These are phyloP conservation scores for Penstemon newberryi DNA, from an alignment of 257 asterid species.

Conservation along the genomic window DNA sequence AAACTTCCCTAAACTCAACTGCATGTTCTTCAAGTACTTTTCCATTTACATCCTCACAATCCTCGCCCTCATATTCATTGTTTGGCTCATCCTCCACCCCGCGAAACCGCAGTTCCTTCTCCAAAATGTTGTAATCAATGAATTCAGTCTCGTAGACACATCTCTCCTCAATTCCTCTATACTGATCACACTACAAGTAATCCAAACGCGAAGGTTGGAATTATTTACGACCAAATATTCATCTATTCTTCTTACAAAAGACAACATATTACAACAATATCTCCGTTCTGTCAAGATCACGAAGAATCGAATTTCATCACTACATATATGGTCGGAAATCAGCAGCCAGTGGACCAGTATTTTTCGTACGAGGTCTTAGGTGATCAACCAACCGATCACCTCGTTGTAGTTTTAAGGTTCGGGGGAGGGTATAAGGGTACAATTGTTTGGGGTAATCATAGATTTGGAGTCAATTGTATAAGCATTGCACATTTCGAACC, in stretches of 20 bases:
- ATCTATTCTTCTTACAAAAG: no score
- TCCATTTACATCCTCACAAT: slow-evolving; percentile 64
- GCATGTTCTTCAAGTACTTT: slow-evolving; percentile 45
- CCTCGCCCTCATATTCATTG: slow-evolving; percentile 60
- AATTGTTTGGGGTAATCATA: slow-evolving; percentile 35
- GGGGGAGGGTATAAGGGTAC: slow-evolving; percentile 42
- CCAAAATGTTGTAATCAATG: slow-evolving; percentile 58
- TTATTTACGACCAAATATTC: no score
- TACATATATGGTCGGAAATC: slow-evolving; percentile 56
- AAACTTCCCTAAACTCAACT: slow-evolving; percentile 44
- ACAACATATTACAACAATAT: no score
- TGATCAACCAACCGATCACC: slow-evolving; percentile 54
- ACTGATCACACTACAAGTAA: slow-evolving; percentile 64
- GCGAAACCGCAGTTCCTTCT: slow-evolving; percentile 71
- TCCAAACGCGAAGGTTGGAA: slow-evolving; percentile 45
- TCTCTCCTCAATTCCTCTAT: slow-evolving; percentile 80
- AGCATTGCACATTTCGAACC: no score
- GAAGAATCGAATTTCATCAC: slow-evolving; percentile 33
- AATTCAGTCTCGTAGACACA: slow-evolving; percentile 57
- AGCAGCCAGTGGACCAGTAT: slow-evolving; percentile 67
- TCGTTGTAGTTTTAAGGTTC: slow-evolving; percentile 50
- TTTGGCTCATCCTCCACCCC: slow-evolving; percentile 81
- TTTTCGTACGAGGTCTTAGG: slow-evolving; percentile 61
- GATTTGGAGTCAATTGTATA: no score
- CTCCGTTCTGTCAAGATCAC: no score